Percentiles rank a stretch among this genome's conserved stretches.
These are phyloP conservation scores for Geosmithia flava DNA, from an alignment of 2,329 filamentous ascomycete genomes.

Conservation along the genomic window DNA sequence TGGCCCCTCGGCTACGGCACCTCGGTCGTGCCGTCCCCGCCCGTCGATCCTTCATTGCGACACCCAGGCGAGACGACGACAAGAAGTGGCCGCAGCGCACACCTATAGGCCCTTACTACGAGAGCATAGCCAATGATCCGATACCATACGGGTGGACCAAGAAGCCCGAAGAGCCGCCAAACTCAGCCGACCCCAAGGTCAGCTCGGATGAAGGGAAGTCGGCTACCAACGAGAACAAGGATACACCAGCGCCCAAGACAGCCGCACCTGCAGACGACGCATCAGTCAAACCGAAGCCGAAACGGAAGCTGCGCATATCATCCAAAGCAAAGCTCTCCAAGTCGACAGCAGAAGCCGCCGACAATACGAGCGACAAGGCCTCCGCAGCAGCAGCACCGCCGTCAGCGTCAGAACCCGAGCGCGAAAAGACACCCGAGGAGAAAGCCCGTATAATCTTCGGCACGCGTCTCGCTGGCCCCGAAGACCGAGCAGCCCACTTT, in stretches of 20 bases:
- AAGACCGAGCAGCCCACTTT: constrained; percentile 50
- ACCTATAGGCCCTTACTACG: constrained; percentile 47
- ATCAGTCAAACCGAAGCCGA: constrained; percentile 15
- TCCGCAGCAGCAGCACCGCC: constrained; percentile 3
- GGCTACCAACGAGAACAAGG: background rate
- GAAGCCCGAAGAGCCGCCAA: constrained; percentile 31
- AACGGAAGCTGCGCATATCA: constrained; percentile 9
- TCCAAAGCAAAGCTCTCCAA: background rate
- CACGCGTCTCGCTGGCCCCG: constrained; percentile 61
- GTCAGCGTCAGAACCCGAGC: constrained; percentile 13
- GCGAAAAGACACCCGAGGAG: constrained; percentile 36
- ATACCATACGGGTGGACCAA: constrained; percentile 21
- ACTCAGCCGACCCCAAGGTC: constrained; percentile 17
- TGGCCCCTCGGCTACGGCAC: constrained; percentile 15
- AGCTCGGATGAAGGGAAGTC: constrained; percentile 7
- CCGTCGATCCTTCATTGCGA: constrained; percentile 15
- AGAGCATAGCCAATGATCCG: constrained; percentile 37
- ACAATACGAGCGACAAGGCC: background rate
- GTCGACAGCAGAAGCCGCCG: background rate
- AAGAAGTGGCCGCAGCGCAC: constrained; percentile 22
- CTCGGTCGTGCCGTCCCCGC: constrained; percentile 8
- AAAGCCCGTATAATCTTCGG: constrained; percentile 67
- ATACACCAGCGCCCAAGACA: constrained; percentile 2
- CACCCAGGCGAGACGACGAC: constrained; percentile 4
- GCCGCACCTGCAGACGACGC: constrained; percentile 4